A percentile compares a stretch with the other conserved stretches of the same genome.
phyloP scores from a whole-genome alignment of 1,284 basidiomycete species.

The Naganishia sp. region DNA sequence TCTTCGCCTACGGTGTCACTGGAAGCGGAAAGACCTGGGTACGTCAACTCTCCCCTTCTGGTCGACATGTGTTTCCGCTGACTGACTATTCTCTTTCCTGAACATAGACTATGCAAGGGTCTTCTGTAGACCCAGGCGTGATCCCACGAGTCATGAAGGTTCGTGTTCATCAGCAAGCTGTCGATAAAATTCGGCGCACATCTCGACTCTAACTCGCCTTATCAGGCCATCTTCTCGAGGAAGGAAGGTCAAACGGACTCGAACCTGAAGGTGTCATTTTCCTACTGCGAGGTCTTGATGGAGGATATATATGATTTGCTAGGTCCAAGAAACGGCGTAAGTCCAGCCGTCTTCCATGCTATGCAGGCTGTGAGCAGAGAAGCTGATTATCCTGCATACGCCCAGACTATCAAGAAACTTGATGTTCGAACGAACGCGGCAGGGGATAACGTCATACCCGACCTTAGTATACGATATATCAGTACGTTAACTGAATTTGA shows the following conservation, averaged over 20 bases:
- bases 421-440: constrained; percentile 71
- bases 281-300: constrained; percentile 84
- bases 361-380: constrained; percentile 12
- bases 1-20: constrained; percentile 47
- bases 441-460: constrained; percentile 76
- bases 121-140: constrained; percentile 65
- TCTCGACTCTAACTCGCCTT: neutral
- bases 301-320: constrained; percentile 81
- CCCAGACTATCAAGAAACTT: constrained; percentile 60
- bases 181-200: constrained; percentile 7
- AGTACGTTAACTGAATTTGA: constrained; percentile 64
- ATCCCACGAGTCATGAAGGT: constrained; percentile 74
- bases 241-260: constrained; percentile 51
- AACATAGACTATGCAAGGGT: constrained; percentile 83
- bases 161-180: constrained; percentile 32
- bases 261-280: constrained; percentile 59
- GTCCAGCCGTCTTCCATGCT: constrained; percentile 37
- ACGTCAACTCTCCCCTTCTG: constrained; percentile 1
- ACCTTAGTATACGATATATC: constrained; percentile 61
- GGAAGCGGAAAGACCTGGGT: constrained; percentile 49
- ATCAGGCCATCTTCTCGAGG: constrained; percentile 60
- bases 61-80: too few species aligned
- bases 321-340: constrained; percentile 54
- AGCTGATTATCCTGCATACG: constrained; percentile 25
- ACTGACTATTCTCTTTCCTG: neutral